A percentile compares a stretch with the other conserved stretches of the same genome.
These are phyloP conservation scores for Candida germanica DNA, from an alignment of 805 yeast species.

Conservation along the genomic window DNA sequence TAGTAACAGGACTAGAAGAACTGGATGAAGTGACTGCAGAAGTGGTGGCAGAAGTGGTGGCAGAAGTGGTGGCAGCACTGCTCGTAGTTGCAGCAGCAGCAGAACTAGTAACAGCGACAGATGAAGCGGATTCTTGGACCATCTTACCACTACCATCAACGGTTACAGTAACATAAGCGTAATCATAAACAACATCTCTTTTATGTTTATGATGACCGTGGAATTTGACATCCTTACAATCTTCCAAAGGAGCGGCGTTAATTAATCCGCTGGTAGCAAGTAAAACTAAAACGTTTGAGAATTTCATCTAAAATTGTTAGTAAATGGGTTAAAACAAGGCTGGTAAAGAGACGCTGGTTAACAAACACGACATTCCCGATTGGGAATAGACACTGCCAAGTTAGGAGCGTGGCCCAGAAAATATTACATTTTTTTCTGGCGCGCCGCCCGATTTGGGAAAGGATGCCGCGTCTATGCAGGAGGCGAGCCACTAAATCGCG, in stretches of 20 bases:
- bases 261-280: slow-evolving; percentile 4
- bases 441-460: background rate
- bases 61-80: slow-evolving; percentile 17
- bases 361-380: slow-evolving; percentile 2
- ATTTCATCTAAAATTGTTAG: slow-evolving; percentile 12
- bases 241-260: slow-evolving; percentile 14
- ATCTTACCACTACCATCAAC: slow-evolving; percentile 43
- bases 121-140: slow-evolving; percentile 17
- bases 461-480: background rate
- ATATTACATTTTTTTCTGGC: too few species aligned
- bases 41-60: slow-evolving; percentile 15
- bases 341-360: too few species aligned
- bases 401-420: slow-evolving; percentile 3
- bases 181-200: slow-evolving; percentile 51
- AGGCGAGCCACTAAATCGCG: too few species aligned
- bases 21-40: slow-evolving; percentile 22
- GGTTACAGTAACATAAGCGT: slow-evolving; percentile 41
- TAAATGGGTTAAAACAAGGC: background rate
- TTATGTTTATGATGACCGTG: slow-evolving; percentile 64
- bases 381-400: slow-evolving; percentile 2
- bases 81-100: slow-evolving; percentile 12
- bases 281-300: slow-evolving; percentile 8
- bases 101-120: slow-evolving; percentile 20
- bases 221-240: slow-evolving; percentile 18
- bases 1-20: slow-evolving; percentile 23